Base-by-base conservation (phyloP, 2,329 filamentous ascomycete genomes). In the Westerdykella sp. region DNA sequence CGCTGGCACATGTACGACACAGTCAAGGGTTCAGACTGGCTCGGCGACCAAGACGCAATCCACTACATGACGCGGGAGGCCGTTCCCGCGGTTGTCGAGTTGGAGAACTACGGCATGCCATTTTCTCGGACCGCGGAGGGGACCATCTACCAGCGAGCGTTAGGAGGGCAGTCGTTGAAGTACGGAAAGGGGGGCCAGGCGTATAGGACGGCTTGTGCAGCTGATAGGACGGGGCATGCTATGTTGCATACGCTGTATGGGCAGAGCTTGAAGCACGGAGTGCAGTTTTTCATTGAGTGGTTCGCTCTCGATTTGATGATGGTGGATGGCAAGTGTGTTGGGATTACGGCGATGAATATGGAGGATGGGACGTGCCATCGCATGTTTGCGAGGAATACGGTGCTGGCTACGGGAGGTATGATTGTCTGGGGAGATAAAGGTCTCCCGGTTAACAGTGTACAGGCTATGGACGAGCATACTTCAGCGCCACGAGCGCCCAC, bases 1-100 rank as follows among this genome's bases (percentile, higher is more conserved):
- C 68, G 75, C 44, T 79, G 76, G 76, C 76, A 80, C 57, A 76
- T 78, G 72, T 80, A 79, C 60, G 75, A 79, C 54, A 78, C 75
- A 0, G 74, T 79, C 30, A 79, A 79, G 62, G 76, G 76, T 12
- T 73, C 70, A 7, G 76, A 80, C 58, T 80, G 76, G 76, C 69
- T 79, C 4, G 76, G 76, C 37, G 76, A 80, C 54, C 76, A 80
- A 62, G 74, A 79, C 53, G 75, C 76, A 21, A 78, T 80, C 44
- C 75, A 79, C 56, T 79, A 79, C 60, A 79, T 80, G 76, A 77
- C 74, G 6, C 67, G 73, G 43, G 75, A 76, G 63, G 76, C 76
- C 6, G 70, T 75, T 6, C 68, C 70, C 40, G 73, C 74, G 10
- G 72, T 79, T 30, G 73, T 75, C 50, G 76, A 80, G 56, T 65